phyloP scores from a whole-genome alignment of 1,284 basidiomycete genomes.

The Ceratobasidium sp. region DNA sequence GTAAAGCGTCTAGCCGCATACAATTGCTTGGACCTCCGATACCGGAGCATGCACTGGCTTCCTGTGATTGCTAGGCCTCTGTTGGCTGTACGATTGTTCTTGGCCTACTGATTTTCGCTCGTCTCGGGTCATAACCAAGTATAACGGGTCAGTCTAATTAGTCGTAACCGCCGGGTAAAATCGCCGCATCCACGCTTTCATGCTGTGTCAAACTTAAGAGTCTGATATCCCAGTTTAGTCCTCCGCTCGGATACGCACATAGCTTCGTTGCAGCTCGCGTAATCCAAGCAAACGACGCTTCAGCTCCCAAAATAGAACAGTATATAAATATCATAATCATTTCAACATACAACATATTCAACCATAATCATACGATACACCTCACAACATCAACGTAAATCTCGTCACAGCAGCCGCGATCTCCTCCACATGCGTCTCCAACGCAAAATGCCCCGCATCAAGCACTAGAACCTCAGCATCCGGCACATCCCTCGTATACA shows the following conservation, averaged over 20 bases:
- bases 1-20: neutral
- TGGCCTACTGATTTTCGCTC: neutral
- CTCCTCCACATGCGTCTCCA: conserved; percentile 56
- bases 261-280: neutral
- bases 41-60: neutral
- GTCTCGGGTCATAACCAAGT: neutral
- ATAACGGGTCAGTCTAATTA: neutral
- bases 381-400: conserved; percentile 31
- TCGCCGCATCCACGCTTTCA: conserved; percentile 22
- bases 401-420: conserved; percentile 47
- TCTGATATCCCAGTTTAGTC: neutral
- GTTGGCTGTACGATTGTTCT: neutral
- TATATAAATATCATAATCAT: conserved; percentile 9
- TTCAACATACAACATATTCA: neutral
- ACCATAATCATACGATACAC: neutral
- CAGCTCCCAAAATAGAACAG: neutral
- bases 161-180: neutral
- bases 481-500: conserved; percentile 58
- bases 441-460: conserved; percentile 62
- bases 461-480: conserved; percentile 58
- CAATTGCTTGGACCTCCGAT: neutral
- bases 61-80: neutral
- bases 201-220: neutral
- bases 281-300: no score
- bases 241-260: no score